Conservation (phyloP, 768 basidiomycete species). For the Paxillus involutus region DNA sequence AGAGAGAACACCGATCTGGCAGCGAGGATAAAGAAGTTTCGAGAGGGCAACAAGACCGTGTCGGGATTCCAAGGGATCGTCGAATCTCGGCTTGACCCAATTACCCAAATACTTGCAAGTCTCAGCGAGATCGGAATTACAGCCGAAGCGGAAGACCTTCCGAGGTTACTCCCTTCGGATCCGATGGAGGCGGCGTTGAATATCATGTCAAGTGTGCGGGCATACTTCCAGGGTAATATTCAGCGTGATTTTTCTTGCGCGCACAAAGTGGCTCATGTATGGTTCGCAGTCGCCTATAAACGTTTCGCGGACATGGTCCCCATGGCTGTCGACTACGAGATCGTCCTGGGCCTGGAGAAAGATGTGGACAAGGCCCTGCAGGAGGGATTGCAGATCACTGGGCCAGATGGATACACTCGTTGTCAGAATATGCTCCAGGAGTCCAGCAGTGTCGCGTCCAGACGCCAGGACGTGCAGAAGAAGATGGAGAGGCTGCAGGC, state of each 20-base stretch:
- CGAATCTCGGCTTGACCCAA: not conserved
- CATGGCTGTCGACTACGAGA: slow-evolving; percentile 34
- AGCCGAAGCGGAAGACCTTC: slow-evolving; percentile 41
- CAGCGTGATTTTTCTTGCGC: not conserved
- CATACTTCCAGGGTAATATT: slow-evolving; percentile 63
- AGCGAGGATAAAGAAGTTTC: not conserved
- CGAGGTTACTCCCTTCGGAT: slow-evolving; percentile 49
- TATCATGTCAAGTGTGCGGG: slow-evolving; percentile 68
- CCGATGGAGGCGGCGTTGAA: slow-evolving; percentile 52
- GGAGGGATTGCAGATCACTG: slow-evolving; percentile 49
- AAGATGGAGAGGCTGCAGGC: slow-evolving; percentile 47
- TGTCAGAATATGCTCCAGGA: slow-evolving; percentile 54
- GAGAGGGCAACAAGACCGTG: not conserved
- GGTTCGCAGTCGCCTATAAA: slow-evolving; percentile 40
- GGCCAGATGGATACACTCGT: slow-evolving; percentile 40
- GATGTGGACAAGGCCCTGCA: slow-evolving; percentile 44
- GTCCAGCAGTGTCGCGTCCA: slow-evolving; percentile 40
- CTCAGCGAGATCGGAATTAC: slow-evolving; percentile 20
- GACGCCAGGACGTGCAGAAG: slow-evolving; percentile 48
- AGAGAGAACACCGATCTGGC: slow-evolving; percentile 6
- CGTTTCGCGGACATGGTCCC: slow-evolving; percentile 41
- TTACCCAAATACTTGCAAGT: slow-evolving; percentile 28
- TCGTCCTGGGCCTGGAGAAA: slow-evolving; percentile 43
- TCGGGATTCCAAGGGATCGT: not conserved
- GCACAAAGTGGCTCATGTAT: not conserved